phyloP scores from a whole-genome alignment of 2,329 filamentous ascomycete genomes.

The Chalaropsis thielavioides region DNA sequence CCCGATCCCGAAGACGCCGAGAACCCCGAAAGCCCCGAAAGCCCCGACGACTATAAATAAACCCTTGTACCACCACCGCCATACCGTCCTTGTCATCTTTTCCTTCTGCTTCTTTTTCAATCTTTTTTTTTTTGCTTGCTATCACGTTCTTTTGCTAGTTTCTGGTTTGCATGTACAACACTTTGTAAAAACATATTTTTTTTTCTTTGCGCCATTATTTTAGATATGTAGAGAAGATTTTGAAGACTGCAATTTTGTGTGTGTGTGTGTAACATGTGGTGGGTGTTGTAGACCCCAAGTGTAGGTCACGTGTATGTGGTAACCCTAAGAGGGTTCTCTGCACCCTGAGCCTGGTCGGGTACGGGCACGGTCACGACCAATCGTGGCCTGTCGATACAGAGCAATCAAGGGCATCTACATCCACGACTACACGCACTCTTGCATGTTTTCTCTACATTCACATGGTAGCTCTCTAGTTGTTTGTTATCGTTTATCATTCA shows the following conservation, averaged over 20 bases:
- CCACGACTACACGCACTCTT: too few species aligned
- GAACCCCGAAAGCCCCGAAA: neutral
- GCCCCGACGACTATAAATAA: too few species aligned
- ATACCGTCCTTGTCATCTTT: neutral
- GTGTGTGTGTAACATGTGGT: too few species aligned
- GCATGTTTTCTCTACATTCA: too few species aligned
- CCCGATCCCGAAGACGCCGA: neutral
- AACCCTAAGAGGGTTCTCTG: too few species aligned
- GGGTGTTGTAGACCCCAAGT: too few species aligned
- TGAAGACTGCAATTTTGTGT: too few species aligned
- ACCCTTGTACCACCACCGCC: neutral
- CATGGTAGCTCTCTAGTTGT: neutral
- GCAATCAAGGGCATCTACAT: too few species aligned
- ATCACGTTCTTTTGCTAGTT: neutral
- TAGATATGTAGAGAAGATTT: neutral
- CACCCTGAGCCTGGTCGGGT: too few species aligned
- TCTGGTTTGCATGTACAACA: neutral
- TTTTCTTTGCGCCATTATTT: neutral
- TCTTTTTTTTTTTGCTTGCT: neutral
- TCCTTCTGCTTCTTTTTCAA: neutral
- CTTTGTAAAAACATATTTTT: neutral
- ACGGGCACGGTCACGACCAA: too few species aligned
- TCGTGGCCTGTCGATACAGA: too few species aligned
- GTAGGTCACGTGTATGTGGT: too few species aligned
- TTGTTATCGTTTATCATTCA: slow-evolving; percentile 17